Evolutionary conservation across 148 eudicot species (phyloP).

Genomic region (Nepenthes gracilis): DNA sequence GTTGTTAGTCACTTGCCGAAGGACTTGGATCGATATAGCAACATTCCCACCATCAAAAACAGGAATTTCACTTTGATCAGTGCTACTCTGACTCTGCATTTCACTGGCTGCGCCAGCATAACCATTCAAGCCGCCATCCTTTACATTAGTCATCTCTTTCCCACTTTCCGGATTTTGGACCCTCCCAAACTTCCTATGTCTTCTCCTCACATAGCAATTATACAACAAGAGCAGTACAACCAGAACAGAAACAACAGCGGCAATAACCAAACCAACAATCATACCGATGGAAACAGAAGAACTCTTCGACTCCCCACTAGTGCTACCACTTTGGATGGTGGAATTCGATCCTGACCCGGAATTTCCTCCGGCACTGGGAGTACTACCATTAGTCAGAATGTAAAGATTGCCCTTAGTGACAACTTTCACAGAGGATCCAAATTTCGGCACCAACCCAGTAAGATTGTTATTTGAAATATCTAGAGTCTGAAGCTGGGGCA

Average conservation of each 20-base stretch:
- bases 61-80: conserved; percentile 25
- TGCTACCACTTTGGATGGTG: not conserved
- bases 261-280: conserved; percentile 22
- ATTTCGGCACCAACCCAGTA: conserved; percentile 39
- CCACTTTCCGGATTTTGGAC: conserved; percentile 12
- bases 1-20: conserved; percentile 51
- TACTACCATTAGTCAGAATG: conserved; percentile 23
- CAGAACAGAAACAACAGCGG: conserved; percentile 10
- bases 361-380: not conserved
- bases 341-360: conserved; percentile 7
- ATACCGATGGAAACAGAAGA: conserved; percentile 17
- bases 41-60: conserved; percentile 36
- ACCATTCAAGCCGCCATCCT: conserved; percentile 14
- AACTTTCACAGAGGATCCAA: conserved; percentile 25
- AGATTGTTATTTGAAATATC: conserved; percentile 57
- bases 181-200: conserved; percentile 9
- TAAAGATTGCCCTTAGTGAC: conserved; percentile 25
- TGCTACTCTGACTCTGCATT: conserved; percentile 28
- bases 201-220: conserved; percentile 10
- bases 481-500: conserved; percentile 29
- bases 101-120: conserved; percentile 25
- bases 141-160: conserved; percentile 5
- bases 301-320: conserved; percentile 1
- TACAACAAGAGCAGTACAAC: conserved; percentile 13
- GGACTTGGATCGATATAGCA: conserved; percentile 38